phyloP scores from a whole-genome alignment of 2,329 filamentous ascomycete species.

The Colletotrichum brevisporum region DNA sequence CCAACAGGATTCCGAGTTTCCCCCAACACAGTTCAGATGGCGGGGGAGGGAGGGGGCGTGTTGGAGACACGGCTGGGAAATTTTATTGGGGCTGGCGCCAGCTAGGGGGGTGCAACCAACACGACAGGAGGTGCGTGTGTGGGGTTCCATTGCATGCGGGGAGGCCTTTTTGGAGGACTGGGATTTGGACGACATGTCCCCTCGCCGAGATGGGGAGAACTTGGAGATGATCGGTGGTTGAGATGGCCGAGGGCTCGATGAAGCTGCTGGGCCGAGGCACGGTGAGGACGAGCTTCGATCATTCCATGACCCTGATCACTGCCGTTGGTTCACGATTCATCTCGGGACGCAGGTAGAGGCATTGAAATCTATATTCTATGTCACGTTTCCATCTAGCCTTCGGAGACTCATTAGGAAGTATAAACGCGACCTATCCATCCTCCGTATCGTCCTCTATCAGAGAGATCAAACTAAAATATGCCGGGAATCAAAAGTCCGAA shows the following conservation, averaged over 20 bases:
- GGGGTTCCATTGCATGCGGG: slow-evolving; percentile 29
- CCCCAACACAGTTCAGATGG: slow-evolving; percentile 35
- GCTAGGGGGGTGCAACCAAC: too few species aligned
- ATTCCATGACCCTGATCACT: background rate
- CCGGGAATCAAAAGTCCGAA: slow-evolving; percentile 32
- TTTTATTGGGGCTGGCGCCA: slow-evolving; percentile 17
- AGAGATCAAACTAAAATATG: slow-evolving; percentile 26
- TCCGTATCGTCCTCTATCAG: slow-evolving; percentile 12
- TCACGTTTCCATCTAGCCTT: slow-evolving; percentile 35
- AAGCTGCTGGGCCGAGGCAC: background rate
- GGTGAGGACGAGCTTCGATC: background rate
- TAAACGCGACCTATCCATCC: slow-evolving; percentile 28
- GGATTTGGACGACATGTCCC: slow-evolving; percentile 16
- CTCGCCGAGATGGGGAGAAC: background rate
- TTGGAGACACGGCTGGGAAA: slow-evolving; percentile 26
- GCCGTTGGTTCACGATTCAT: background rate
- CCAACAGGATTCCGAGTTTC: slow-evolving; percentile 34
- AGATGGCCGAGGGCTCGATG: background rate
- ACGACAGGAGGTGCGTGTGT: too few species aligned
- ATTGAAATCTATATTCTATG: slow-evolving; percentile 35
- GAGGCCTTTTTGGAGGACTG: slow-evolving; percentile 29
- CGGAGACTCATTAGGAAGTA: slow-evolving; percentile 28
- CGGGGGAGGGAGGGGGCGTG: slow-evolving; percentile 3
- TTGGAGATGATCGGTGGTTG: slow-evolving; percentile 1
- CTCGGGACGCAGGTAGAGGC: slow-evolving; percentile 4